Evolutionary conservation across 805 yeast genomes (phyloP), one percentile per base, ranked within the genome.

Genomic region (Geotrichum ghanense): DNA sequence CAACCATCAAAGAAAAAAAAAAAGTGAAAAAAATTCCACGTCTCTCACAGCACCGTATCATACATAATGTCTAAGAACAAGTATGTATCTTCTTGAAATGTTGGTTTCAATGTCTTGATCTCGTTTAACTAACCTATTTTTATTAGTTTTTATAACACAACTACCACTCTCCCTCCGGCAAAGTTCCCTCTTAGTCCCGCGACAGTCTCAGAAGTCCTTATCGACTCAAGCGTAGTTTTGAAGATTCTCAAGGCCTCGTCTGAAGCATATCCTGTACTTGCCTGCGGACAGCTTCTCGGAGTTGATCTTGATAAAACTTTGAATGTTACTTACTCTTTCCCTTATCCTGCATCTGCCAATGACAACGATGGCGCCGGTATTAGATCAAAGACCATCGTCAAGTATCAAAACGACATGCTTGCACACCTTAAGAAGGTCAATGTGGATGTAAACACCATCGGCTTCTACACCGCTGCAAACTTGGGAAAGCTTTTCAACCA

Each of bases 401-500:
- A 73, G 60, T 87, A 78, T 67, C 88, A 82, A 61, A 74, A 73
- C 45, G 87, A 81, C 42, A 70, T 83, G 57, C 69, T 81, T 53
- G 74, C 76, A 40, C 74, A 76, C 50, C 73, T 85, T 52, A 75
- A 71, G 56, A 73, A 71, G 47, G 75, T 79, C 51, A 81, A 81
- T 43, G 70, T 76, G 50, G 89, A 88, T 42, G 71, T 78, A 40
- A 83, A 79, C 59, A 72, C 80, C 50, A 75, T 80, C 52, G 95
- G 95, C 26, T 86, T 89, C 87, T 86, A 83, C 67, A 76, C 84
- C 59, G 71, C 82, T 41, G 72, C 87, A 23, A 67, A 70, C 45
- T 74, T 83, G 35, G 92, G 92, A 42, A 78, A 78, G 60, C 79
- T 79, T 59, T 75, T 80, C 57, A 78, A 79, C 50, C 76, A 76